Evolutionary conservation across 306 rosid species (phyloP), one percentile per base, ranked within the genome.

Genomic region (Gastrolobium villosum): DNA sequence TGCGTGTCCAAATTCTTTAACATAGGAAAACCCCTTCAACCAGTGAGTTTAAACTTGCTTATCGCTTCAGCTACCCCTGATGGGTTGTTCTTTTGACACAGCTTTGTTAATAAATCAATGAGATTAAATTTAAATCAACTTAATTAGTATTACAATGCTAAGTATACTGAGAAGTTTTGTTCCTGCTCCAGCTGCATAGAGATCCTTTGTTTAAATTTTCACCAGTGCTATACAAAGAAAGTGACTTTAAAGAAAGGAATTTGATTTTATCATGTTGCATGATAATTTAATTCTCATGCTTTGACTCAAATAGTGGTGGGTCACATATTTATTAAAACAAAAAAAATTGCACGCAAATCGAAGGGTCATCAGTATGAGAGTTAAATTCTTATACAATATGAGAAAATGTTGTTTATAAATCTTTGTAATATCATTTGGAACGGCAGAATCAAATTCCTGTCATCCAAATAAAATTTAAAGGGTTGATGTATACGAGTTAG

Each of bases 361-460:
- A n/a, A n/a, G n/a, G n/a, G n/a, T n/a, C n/a, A n/a, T n/a, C n/a
- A n/a, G n/a, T n/a, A n/a, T n/a, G n/a, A n/a, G n/a, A n/a, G n/a
- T n/a, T n/a, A n/a, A n/a, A n/a, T n/a, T n/a, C n/a, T n/a, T n/a
- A n/a, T n/a, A n/a, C n/a, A n/a, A n/a, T n/a, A n/a, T n/a, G n/a
- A n/a, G n/a, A n/a, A n/a, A n/a, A n/a, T n/a, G n/a, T n/a, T n/a
- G n/a, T n/a, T n/a, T n/a, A n/a, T n/a, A n/a, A n/a, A 78, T 78
- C 37, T 80, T 2, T 1, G 26, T 65, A 50, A 75, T 69, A 73
- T 78, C 3, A 62, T 68, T 36, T 14, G 14, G 40, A 53, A 80
- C 72, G 71, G 77, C 69, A 79, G 87, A 81, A 85, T 81, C 77
- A 62, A 79, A 84, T 85, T 87, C 86, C 37, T 74, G 64, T 41